Conservation (phyloP, 768 basidiomycete species). For the Tubosaeta brunneosetosa region DNA sequence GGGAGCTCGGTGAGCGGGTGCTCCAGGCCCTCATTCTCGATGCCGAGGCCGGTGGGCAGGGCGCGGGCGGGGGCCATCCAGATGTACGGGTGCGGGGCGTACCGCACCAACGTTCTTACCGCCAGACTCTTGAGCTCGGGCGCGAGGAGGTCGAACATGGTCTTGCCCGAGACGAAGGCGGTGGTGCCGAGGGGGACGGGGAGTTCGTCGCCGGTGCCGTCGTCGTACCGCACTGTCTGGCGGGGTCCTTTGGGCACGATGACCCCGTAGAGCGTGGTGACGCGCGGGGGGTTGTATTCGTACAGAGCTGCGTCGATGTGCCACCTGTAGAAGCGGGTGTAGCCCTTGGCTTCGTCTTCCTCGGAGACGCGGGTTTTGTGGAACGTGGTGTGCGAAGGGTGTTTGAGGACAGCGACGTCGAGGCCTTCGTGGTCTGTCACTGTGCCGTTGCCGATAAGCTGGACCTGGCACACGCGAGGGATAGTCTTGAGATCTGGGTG, state of each 20-base stretch:
- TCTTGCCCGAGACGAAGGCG: conserved; percentile 74
- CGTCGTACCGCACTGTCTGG: conserved; percentile 75
- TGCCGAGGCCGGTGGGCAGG: conserved; percentile 74
- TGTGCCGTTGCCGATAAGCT: conserved; percentile 85
- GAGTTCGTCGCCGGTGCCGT: conserved; percentile 82
- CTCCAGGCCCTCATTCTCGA: conserved; percentile 76
- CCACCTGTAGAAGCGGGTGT: conserved; percentile 89
- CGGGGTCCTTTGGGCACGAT: conserved; percentile 58
- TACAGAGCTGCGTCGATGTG: conserved; percentile 89
- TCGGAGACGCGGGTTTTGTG: conserved; percentile 73
- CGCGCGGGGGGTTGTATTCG: conserved; percentile 71
- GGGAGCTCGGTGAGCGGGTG: conserved; percentile 63
- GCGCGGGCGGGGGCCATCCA: conserved; percentile 84
- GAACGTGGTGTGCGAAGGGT: conserved; percentile 82
- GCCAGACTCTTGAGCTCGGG: conserved; percentile 72
- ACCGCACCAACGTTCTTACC: conserved; percentile 68
- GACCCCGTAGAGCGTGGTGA: conserved; percentile 81
- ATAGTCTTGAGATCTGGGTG: conserved; percentile 91
- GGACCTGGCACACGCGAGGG: conserved; percentile 82
- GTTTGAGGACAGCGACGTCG: conserved; percentile 72
- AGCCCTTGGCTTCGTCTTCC: conserved; percentile 72
- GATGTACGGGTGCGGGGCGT: conserved; percentile 84
- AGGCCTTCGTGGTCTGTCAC: conserved; percentile 81
- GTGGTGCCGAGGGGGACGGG: conserved; percentile 83
- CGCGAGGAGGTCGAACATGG: conserved; percentile 80